Evolutionary conservation across 495 filamentous ascomycete species (phyloP).

Genomic region (Letharia columbiana): DNA sequence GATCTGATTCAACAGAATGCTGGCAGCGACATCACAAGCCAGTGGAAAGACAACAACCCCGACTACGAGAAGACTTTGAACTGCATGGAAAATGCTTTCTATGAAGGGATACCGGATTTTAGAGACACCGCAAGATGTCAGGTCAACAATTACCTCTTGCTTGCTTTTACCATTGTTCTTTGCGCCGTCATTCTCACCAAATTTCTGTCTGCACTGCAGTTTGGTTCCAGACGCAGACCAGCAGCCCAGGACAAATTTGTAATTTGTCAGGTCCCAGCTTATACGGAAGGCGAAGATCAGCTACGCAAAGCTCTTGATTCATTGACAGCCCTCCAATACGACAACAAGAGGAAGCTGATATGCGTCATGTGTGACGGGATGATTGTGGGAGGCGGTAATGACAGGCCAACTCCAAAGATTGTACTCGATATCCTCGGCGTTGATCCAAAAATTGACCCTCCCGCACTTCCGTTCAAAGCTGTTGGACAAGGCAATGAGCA

Average conservation of each 20-base stretch:
- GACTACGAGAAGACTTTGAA: slow-evolving; percentile 50
- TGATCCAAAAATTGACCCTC: slow-evolving; percentile 92
- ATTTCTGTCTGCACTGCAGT: slow-evolving; percentile 88
- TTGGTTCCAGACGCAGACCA: slow-evolving; percentile 85
- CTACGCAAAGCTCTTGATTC: slow-evolving; percentile 89
- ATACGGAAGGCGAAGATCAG: slow-evolving; percentile 95
- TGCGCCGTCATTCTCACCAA: slow-evolving; percentile 74
- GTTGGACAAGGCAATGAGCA: slow-evolving; percentile 85
- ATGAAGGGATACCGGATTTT: slow-evolving; percentile 78
- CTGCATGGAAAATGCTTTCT: slow-evolving; percentile 80
- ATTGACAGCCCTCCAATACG: slow-evolving; percentile 85
- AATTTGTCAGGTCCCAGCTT: slow-evolving; percentile 94
- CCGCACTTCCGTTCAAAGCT: slow-evolving; percentile 83
- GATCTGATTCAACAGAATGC: slow-evolving; percentile 62
- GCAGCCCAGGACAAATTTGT: slow-evolving; percentile 95
- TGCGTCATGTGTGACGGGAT: slow-evolving; percentile 92
- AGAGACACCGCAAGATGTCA: slow-evolving; percentile 65
- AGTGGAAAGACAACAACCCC: slow-evolving; percentile 46
- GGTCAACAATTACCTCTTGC: slow-evolving; percentile 85
- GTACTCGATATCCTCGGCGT: slow-evolving; percentile 95
- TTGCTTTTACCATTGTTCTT: slow-evolving; percentile 76
- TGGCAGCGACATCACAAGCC: slow-evolving; percentile 63
- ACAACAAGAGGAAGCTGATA: slow-evolving; percentile 94
- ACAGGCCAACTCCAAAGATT: slow-evolving; percentile 94
- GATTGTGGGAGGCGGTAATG: slow-evolving; percentile 93